These are phyloP conservation scores for Hawksworthiomyces lignivorus DNA, from an alignment of 2,329 filamentous ascomycete species.

Conservation along the genomic window DNA sequence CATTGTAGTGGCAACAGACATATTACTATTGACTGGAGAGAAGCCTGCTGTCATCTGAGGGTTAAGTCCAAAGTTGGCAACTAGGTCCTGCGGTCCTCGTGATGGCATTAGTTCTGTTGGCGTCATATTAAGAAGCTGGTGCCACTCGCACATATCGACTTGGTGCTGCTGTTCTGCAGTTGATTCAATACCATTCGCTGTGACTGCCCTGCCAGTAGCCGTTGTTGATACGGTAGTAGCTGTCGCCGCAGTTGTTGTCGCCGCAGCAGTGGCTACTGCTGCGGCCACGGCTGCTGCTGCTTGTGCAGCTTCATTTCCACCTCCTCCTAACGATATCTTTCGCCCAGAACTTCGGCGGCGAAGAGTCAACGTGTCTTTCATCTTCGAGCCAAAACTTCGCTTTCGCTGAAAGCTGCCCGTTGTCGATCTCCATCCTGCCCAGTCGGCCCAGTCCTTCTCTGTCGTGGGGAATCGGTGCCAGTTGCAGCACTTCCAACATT, in stretches of 20 bases:
- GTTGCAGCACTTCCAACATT: conserved; percentile 21
- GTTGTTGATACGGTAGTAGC: neutral
- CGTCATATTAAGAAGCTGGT: neutral
- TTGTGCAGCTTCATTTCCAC: neutral
- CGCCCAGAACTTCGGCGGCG: conserved; percentile 4
- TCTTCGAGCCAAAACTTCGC: conserved; percentile 21
- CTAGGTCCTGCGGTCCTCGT: neutral
- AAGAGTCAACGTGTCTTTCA: conserved; percentile 14
- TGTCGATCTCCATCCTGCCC: conserved; percentile 19
- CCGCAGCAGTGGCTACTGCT: neutral
- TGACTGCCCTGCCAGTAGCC: neutral
- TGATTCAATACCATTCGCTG: neutral
- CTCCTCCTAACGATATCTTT: neutral
- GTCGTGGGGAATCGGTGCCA: conserved; percentile 22
- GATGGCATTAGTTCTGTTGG: neutral
- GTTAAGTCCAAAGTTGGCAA: neutral
- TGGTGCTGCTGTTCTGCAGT: neutral
- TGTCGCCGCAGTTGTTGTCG: neutral
- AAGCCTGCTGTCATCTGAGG: neutral
- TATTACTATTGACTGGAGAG: neutral
- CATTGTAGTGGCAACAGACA: neutral
- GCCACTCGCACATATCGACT: conserved; percentile 1
- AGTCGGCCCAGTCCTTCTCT: conserved; percentile 24
- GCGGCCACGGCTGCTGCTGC: neutral
- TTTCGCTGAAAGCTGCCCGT: conserved; percentile 16